Base-by-base conservation (phyloP, 2,329 filamentous ascomycete species). In the Ophiobolus disseminans region DNA sequence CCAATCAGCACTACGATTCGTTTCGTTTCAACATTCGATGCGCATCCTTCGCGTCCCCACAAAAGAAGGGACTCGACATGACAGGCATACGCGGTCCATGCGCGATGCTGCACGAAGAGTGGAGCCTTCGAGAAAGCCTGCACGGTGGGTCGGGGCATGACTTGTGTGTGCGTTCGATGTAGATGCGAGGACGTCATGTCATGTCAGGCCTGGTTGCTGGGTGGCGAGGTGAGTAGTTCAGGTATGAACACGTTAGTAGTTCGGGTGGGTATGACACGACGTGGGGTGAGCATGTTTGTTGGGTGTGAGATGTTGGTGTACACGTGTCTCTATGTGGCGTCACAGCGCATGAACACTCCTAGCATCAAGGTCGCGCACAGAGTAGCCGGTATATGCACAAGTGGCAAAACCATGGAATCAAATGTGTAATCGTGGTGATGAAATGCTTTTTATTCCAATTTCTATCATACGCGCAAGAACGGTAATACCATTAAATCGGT, bases 401-500 rank as follows among this genome's bases (percentile, higher is more conserved):
- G 28, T 31, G 28, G 28, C 28, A 31, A 31, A 31, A 31, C 16
- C n/a, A 13, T 14, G 3, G 16, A 14, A 13, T 6, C 5, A 14
- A 31, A 31, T 31, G 7, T 31, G 28, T n/a, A n/a, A n/a, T n/a
- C n/a, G n/a, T n/a, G n/a, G n/a, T n/a, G n/a, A n/a, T n/a, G n/a
- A n/a, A n/a, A n/a, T n/a, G 28, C 13, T 13, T 14, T 31, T 31
- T 30, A 19, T 19, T 20, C 30, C 38, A 20, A 40, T 30, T 20
- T 20, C 38, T 40, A 26, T 35, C 30, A 35, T 43, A 43, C 14
- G 9, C 26, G 40, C 13, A 32, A 14, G 22, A 23, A 23, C 31
- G 40, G 19, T 35, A 43, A 32, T 43, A 26, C 30, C 30, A 43
- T 43, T 43, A 43, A 43, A 21, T n/a, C n/a, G n/a, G n/a, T n/a